These are phyloP conservation scores for Rhodofomes roseus DNA, from an alignment of 1,284 basidiomycete species.

Conservation along the genomic window DNA sequence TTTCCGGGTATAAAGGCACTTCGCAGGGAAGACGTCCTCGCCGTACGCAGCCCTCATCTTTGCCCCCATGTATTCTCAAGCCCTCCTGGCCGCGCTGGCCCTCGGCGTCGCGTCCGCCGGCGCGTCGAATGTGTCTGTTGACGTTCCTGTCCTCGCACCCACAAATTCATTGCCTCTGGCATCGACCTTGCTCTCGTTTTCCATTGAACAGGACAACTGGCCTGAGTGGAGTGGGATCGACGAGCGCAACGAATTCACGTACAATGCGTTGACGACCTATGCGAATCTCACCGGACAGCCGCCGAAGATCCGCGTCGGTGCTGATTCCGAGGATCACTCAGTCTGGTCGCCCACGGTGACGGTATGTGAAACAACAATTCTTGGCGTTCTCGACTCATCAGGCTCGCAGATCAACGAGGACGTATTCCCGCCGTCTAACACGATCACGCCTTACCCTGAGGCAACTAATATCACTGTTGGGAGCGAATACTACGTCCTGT, in stretches of 20 bases:
- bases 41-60: neutral
- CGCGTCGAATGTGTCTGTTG: slow-evolving; percentile 18
- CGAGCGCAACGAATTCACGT: slow-evolving; percentile 50
- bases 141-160: slow-evolving; percentile 21
- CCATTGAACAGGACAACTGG: slow-evolving; percentile 70
- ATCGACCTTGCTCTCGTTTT: slow-evolving; percentile 50
- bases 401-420: slow-evolving; percentile 6
- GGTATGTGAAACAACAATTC: slow-evolving; percentile 25
- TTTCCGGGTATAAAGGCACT: neutral
- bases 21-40: neutral
- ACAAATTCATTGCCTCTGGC: slow-evolving; percentile 20
- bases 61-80: neutral
- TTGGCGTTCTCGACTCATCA: neutral
- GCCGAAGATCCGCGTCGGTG: slow-evolving; percentile 59
- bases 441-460: slow-evolving; percentile 57
- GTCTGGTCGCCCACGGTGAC: slow-evolving; percentile 43
- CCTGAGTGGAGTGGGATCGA: slow-evolving; percentile 55
- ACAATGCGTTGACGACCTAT: slow-evolving; percentile 54
- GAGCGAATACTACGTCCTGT: slow-evolving; percentile 50
- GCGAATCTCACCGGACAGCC: slow-evolving; percentile 49
- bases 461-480: slow-evolving; percentile 54
- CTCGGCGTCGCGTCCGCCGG: neutral
- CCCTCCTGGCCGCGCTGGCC: neutral
- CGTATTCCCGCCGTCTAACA: slow-evolving; percentile 44
- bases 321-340: slow-evolving; percentile 61